These are phyloP conservation scores for Eutrema heterophyllum DNA, from an alignment of 345 rosid species.

Conservation along the genomic window DNA sequence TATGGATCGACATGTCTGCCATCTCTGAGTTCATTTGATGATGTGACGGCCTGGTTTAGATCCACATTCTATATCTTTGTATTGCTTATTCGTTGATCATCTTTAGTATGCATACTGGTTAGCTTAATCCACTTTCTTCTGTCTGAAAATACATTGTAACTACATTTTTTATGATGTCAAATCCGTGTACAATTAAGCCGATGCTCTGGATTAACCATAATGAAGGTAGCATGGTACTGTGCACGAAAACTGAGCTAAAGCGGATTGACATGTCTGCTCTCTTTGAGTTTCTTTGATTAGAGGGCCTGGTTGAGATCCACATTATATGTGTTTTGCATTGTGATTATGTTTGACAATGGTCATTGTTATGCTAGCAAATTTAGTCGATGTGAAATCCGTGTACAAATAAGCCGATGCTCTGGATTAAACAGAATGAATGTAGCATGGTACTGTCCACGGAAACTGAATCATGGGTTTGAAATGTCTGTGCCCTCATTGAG, in stretches of 20 bases:
- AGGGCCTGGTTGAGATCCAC: constrained; percentile 33
- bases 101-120: not conserved
- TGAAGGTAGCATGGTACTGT: constrained; percentile 59
- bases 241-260: constrained; percentile 34
- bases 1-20: constrained; percentile 27
- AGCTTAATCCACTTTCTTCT: not conserved
- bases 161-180: not conserved
- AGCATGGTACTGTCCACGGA: constrained; percentile 61
- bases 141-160: not conserved
- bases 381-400: not conserved
- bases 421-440: constrained; percentile 41
- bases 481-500: constrained; percentile 44
- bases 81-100: not conserved
- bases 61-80: not conserved
- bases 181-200: constrained; percentile 41
- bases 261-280: constrained; percentile 26
- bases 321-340: not conserved
- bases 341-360: not conserved
- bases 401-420: constrained; percentile 53
- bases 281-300: constrained; percentile 16
- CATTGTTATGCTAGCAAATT: not conserved
- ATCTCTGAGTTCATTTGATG: constrained; percentile 15
- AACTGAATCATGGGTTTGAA: constrained; percentile 21
- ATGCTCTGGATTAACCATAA: constrained; percentile 41
- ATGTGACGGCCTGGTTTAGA: constrained; percentile 33